Evolutionary conservation across 306 rosid genomes (phyloP).

Genomic region (Vachellia pachyceras): DNA sequence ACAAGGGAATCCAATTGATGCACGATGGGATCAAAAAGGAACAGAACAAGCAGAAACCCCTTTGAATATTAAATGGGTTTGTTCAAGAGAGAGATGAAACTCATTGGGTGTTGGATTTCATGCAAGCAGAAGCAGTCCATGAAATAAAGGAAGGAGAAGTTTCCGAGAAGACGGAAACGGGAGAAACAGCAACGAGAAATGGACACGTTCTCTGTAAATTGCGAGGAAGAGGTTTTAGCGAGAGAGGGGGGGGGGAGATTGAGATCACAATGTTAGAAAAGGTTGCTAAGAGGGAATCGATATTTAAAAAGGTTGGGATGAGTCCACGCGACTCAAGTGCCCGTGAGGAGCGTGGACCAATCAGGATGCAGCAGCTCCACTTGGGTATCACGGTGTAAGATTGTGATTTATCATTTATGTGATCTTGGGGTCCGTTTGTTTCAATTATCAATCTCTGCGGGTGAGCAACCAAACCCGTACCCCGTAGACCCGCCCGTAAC

Average conservation of each 20-base stretch:
- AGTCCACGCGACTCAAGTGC: constrained; percentile 50
- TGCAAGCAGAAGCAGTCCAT: background rate
- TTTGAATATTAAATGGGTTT: constrained; percentile 15
- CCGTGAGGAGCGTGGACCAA: constrained; percentile 45
- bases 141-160: constrained; percentile 20
- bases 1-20: background rate
- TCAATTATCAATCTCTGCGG: too few species aligned
- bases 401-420: too few species aligned
- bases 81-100: background rate
- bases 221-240: background rate
- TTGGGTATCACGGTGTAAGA: background rate
- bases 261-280: background rate
- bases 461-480: too few species aligned
- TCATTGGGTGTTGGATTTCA: constrained; percentile 2
- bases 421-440: too few species aligned
- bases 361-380: background rate
- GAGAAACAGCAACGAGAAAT: background rate
- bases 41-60: background rate
- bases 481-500: too few species aligned
- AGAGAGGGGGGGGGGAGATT: background rate
- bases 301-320: constrained; percentile 32
- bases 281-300: constrained; percentile 59
- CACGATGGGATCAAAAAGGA: background rate
- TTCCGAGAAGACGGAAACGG: constrained; percentile 45
- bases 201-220: constrained; percentile 3